Conservation (phyloP, 805 yeast genomes). For the Blastobotrys attinorum region DNA sequence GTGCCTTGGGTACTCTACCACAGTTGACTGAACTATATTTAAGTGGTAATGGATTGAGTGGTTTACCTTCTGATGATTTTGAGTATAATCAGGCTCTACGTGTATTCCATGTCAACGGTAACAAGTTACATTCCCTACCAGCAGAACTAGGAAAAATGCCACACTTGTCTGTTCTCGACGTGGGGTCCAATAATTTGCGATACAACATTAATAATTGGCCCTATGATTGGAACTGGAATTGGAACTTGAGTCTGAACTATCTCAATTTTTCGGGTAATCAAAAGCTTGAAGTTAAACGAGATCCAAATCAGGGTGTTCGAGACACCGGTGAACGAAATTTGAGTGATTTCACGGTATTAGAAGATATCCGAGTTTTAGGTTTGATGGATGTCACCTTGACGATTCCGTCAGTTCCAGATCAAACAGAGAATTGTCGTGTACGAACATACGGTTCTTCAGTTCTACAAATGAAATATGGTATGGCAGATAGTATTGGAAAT, state of each 20-base stretch:
- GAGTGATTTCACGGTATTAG: slow-evolving; percentile 66
- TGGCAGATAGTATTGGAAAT: slow-evolving; percentile 77
- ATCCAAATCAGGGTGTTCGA: slow-evolving; percentile 32
- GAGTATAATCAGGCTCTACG: slow-evolving; percentile 50
- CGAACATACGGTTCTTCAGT: slow-evolving; percentile 82
- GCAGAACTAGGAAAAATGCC: slow-evolving; percentile 71
- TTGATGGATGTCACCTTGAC: slow-evolving; percentile 93
- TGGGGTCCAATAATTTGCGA: slow-evolving; percentile 81
- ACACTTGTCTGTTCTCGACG: slow-evolving; percentile 67
- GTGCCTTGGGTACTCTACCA: slow-evolving; percentile 52
- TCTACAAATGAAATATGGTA: slow-evolving; percentile 76
- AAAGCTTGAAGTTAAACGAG: slow-evolving; percentile 77
- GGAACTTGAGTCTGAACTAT: slow-evolving; percentile 65
- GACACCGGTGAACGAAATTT: slow-evolving; percentile 21
- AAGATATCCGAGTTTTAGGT: slow-evolving; percentile 66
- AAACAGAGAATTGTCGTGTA: slow-evolving; percentile 69
- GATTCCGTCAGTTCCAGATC: slow-evolving; percentile 84
- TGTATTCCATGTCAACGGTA: slow-evolving; percentile 67
- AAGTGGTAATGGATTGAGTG: slow-evolving; percentile 74
- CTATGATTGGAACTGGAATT: slow-evolving; percentile 97
- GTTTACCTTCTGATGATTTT: slow-evolving; percentile 81
- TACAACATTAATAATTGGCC: slow-evolving; percentile 92
- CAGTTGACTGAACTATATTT: slow-evolving; percentile 58
- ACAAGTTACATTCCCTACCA: slow-evolving; percentile 78
- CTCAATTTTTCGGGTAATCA: slow-evolving; percentile 90